phyloP scores from a whole-genome alignment of 306 rosid genomes.

The Quercus ilex region DNA sequence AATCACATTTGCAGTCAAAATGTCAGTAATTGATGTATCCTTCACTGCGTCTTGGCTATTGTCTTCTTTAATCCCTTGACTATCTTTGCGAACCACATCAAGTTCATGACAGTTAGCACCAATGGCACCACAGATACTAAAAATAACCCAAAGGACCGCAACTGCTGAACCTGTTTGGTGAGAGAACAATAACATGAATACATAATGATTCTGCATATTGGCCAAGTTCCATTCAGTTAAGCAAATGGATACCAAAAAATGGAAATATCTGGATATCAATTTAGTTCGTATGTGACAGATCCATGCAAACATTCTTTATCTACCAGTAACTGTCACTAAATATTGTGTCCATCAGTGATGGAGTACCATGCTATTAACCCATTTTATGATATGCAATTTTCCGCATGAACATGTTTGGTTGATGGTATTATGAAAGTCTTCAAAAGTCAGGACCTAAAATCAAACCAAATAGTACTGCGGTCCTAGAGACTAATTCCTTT shows the following conservation, averaged over 20 bases:
- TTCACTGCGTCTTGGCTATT: conserved; percentile 79
- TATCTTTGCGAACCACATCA: conserved; percentile 89
- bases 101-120: conserved; percentile 68
- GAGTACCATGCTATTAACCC: background rate
- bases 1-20: background rate
- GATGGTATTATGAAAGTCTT: background rate
- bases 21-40: background rate
- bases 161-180: conserved; percentile 54
- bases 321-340: background rate
- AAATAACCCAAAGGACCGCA: conserved; percentile 51
- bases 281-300: background rate
- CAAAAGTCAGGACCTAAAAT: background rate
- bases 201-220: background rate
- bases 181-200: conserved; percentile 9
- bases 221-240: background rate
- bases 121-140: conserved; percentile 65
- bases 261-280: background rate
- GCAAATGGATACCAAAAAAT: background rate
- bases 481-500: background rate
- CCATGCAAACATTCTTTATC: background rate
- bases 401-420: background rate
- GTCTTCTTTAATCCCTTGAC: conserved; percentile 81
- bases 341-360: background rate
- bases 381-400: background rate
- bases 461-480: background rate